phyloP scores from a whole-genome alignment of 129 eudicot species.

The Centaurea solstitialis region DNA sequence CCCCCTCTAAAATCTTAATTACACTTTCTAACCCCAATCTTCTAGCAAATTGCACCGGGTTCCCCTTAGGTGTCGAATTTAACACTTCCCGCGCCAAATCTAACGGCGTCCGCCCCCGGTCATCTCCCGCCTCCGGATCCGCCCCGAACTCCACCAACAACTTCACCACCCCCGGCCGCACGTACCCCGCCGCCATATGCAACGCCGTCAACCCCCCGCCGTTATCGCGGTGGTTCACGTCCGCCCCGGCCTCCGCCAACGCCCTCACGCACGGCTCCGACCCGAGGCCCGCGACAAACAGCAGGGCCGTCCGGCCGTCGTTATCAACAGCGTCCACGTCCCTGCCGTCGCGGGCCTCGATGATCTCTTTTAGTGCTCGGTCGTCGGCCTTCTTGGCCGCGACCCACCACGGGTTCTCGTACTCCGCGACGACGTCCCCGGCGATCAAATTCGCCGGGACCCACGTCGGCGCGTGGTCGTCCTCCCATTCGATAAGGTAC shows the following conservation, averaged over 20 bases:
- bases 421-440: constrained; percentile 80
- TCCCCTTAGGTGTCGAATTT: constrained; percentile 66
- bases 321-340: constrained; percentile 76
- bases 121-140: constrained; percentile 66
- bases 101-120: constrained; percentile 62
- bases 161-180: constrained; percentile 60
- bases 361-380: constrained; percentile 42
- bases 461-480: constrained; percentile 94
- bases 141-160: constrained; percentile 62
- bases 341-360: constrained; percentile 52
- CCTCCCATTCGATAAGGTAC: constrained; percentile 88
- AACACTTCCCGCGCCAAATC: constrained; percentile 74
- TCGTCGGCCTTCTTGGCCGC: constrained; percentile 88
- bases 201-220: constrained; percentile 79
- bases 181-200: constrained; percentile 97
- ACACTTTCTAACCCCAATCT: constrained; percentile 76
- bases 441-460: constrained; percentile 74
- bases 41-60: constrained; percentile 83
- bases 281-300: constrained; percentile 85
- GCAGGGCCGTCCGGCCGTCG: constrained; percentile 82
- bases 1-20: constrained; percentile 57
- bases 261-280: constrained; percentile 66
- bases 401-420: constrained; percentile 87
- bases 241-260: constrained; percentile 69
- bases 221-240: constrained; percentile 63